Evolutionary conservation across 305 asterid species (phyloP), one percentile per base, ranked within the genome.

Genomic region (Fraxinus baroniana): DNA sequence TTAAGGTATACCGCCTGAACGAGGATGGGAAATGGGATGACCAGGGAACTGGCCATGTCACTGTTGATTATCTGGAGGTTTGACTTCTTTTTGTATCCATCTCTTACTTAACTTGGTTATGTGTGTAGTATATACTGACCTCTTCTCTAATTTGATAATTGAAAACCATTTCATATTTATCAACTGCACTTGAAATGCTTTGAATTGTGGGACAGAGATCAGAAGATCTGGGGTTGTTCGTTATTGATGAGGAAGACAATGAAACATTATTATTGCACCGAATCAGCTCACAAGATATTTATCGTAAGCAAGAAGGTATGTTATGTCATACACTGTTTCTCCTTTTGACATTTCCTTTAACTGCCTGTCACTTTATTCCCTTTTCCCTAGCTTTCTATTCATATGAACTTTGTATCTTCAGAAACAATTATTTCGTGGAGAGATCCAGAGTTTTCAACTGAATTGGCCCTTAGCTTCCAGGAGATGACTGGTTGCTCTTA

Each of bases 11-110:
- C 85, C 98, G 97, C 41, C 89, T 93, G 88, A 94, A 88, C 89
- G 99, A 87, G 68, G 97, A 96, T 77, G 98, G 98, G 44, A 94
- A 93, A 89, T 96, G 99, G 99, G 99, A 94, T 86, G 99, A 96
- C 87, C 98, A 94, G 91, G 99, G 99, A 87, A 96, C 99, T 83
- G 99, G 99, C 85, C 98, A 94, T 76, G 97, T 96, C 83, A 89
- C 93, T 84, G 93, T 96, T 87, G 98, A 94, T 87, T 96, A 90
- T 89, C 80, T 92, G 84, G 98, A 96, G 98, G 99, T 93, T 78
- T 71, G 88, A 70, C 66, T 78, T n/a, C 79, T 78, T 71, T 64
- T 39, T 39, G 44, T 22, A 68, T 66, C 41, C 35, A 28, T 62
- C 46, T 32, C 28, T 33, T 26, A 15, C 44, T 72, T 17, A 33